These are phyloP conservation scores for Lentinus tigrinus DNA, from an alignment of 768 basidiomycete species.

Conservation along the genomic window DNA sequence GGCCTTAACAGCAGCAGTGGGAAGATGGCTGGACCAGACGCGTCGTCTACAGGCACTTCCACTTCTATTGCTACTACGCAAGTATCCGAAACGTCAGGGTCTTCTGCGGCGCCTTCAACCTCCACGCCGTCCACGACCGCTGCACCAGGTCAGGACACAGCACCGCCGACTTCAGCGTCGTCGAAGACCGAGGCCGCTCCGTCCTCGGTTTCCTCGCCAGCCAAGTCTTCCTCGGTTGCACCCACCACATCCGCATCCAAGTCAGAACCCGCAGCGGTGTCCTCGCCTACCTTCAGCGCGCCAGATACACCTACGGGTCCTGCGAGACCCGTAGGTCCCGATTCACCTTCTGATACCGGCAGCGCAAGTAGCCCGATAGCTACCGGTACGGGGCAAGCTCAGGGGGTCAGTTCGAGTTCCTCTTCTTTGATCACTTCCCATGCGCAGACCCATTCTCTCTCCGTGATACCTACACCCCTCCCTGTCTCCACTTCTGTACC, in stretches of 20 bases:
- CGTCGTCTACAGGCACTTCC: not conserved
- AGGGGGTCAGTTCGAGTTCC: conserved; percentile 18
- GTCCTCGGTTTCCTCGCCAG: conserved; percentile 1
- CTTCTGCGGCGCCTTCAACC: conserved; percentile 5
- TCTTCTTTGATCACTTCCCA: not conserved
- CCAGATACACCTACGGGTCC: not conserved
- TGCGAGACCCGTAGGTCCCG: not conserved
- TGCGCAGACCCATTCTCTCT: conserved; percentile 6
- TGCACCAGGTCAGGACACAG: not conserved
- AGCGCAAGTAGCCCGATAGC: not conserved
- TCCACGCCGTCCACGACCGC: conserved; percentile 1
- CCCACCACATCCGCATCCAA: not conserved
- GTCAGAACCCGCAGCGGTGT: not conserved
- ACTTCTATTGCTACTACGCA: not conserved
- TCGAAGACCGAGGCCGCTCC: conserved; percentile 1
- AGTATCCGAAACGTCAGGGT: not conserved
- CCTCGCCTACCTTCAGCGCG: not conserved
- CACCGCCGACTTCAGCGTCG: not conserved
- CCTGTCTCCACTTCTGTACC: conserved; percentile 2
- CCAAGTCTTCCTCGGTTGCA: conserved; percentile 1
- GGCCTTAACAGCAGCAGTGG: not conserved
- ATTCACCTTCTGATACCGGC: not conserved
- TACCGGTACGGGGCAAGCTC: not conserved
- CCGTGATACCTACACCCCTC: conserved; percentile 4
- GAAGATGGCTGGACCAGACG: not conserved